phyloP scores from a whole-genome alignment of 2,329 filamentous ascomycete genomes.

The Penicillium sp. region DNA sequence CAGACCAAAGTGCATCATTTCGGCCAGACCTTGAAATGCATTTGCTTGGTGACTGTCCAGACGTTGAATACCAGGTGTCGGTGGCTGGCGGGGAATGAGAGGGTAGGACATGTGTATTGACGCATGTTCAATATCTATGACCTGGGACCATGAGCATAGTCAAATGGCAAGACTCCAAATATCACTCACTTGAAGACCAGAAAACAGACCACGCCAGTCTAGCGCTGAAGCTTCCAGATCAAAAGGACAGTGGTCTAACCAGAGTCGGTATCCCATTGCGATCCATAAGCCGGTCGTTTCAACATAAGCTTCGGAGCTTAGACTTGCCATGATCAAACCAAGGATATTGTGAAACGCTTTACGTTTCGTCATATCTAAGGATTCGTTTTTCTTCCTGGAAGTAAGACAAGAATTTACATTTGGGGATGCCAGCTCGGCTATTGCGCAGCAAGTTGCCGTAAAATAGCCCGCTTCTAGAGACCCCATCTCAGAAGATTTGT shows the following conservation, averaged over 20 bases:
- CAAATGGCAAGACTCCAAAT: not conserved
- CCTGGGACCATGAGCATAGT: conserved; percentile 6
- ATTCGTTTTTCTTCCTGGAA: not conserved
- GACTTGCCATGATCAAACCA: conserved; percentile 31
- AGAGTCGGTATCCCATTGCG: conserved; percentile 30
- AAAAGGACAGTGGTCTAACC: conserved; percentile 27
- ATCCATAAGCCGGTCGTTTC: conserved; percentile 31
- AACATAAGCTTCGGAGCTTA: conserved; percentile 32
- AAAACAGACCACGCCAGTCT: conserved; percentile 29
- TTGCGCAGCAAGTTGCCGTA: conserved; percentile 25
- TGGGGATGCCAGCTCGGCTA: conserved; percentile 25
- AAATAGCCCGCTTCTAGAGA: conserved; percentile 25
- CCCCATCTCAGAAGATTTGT: conserved; percentile 17
- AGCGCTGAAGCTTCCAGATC: conserved; percentile 7
- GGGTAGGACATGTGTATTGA: conserved; percentile 35
- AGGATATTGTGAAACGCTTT: conserved; percentile 28
- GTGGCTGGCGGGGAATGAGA: conserved; percentile 27
- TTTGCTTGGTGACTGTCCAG: conserved; percentile 22
- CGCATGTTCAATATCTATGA: conserved; percentile 33
- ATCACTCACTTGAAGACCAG: conserved; percentile 25
- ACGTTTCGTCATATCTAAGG: conserved; percentile 3
- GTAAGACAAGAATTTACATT: not conserved
- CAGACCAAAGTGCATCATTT: conserved; percentile 33
- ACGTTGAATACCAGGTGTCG: conserved; percentile 18
- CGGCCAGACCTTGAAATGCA: conserved; percentile 28